Base-by-base conservation (phyloP, 2,329 filamentous ascomycete species). In the Beauveria varroae region DNA sequence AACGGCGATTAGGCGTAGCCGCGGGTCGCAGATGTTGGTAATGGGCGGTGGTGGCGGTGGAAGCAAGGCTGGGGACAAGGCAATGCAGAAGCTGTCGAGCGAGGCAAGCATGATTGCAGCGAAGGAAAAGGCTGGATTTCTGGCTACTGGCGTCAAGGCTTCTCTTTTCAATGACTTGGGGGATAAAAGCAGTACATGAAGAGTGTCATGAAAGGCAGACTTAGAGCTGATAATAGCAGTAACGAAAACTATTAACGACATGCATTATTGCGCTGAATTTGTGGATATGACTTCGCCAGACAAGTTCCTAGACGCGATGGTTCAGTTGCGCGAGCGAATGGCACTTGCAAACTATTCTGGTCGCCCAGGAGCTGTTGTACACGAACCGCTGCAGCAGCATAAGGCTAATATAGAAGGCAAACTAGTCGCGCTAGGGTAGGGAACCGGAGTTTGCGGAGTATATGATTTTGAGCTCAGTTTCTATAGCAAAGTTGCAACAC, bases 71-170 rank as follows among this genome's bases (percentile, higher is more conserved):
- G 64, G 66, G 3, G 75, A 86, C 62, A 76, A 75, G 66, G 78
- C 82, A 52, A 71, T 89, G 57, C 79, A 80, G 10, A 87, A 86
- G 76, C 69, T 88, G 22, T 80, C 82, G n/a, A 77, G 76, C 60
- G 84, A 86, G n/a, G 76, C 81, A n/a, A 82, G 79, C 66, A 78
- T 83, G 71, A 82, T 89, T 66, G 82, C 83, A 2, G 78, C 79
- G 9, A 84, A 87, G 71, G 85, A 88, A 74, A 77, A 75, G 67
- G 83, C 82, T n/a, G 86, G 86, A 0, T 68, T 89, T 64, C 75
- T 87, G 69, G 85, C 85, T 1, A 78, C 79, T 0, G 79, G 84
- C 67, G 79, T 89, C 64, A 89, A 89, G 76, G 81, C 81, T 55
- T 80, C 80, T 68, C 73, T 89, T 5, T 89, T 89, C 65, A 81